phyloP scores from a whole-genome alignment of 2,329 filamentous ascomycete genomes.

The Monilinia fructigena region DNA sequence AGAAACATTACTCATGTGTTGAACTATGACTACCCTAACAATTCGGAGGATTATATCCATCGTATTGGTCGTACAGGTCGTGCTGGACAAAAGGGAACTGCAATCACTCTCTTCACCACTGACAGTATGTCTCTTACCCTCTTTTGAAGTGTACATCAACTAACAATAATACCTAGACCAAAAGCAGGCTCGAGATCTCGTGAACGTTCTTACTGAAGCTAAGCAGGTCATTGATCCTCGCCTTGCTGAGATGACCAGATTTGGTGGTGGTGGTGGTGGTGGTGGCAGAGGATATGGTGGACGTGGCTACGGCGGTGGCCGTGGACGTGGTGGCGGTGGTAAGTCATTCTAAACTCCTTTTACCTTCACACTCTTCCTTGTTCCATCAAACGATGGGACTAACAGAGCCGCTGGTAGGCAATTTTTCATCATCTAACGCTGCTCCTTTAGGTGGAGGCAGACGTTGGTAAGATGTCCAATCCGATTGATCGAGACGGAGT shows the following conservation, averaged over 20 bases:
- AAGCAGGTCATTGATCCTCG: constrained; percentile 98
- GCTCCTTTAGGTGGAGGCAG: constrained; percentile 56
- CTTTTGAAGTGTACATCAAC: constrained; percentile 24
- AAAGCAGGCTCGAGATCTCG: constrained; percentile 95
- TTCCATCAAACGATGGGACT: constrained; percentile 42
- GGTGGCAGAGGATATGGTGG: constrained; percentile 41
- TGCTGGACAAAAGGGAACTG: constrained; percentile 90
- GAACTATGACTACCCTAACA: constrained; percentile 99
- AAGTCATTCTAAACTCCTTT: constrained; percentile 30
- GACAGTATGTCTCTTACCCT: constrained; percentile 73
- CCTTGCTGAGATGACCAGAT: constrained; percentile 93
- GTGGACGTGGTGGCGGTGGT: constrained; percentile 51
- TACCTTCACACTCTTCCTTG: constrained; percentile 31
- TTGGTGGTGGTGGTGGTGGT: constrained; percentile 62
- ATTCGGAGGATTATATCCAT: constrained; percentile 97
- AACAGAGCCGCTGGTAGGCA: constrained; percentile 44
- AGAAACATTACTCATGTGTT: constrained; percentile 99
- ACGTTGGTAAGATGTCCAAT: constrained; percentile 51
- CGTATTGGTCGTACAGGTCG: constrained; percentile 94
- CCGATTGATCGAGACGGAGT: constrained; percentile 24
- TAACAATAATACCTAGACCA: constrained; percentile 57
- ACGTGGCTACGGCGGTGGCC: constrained; percentile 53
- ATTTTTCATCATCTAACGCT: constrained; percentile 57
- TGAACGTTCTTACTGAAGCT: constrained; percentile 87
- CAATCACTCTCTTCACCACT: constrained; percentile 98